Percentiles rank a stretch among this genome's conserved stretches.
Conservation (phyloP, 371 early-diverging fungal species). For the Zychaea mexicana region DNA sequence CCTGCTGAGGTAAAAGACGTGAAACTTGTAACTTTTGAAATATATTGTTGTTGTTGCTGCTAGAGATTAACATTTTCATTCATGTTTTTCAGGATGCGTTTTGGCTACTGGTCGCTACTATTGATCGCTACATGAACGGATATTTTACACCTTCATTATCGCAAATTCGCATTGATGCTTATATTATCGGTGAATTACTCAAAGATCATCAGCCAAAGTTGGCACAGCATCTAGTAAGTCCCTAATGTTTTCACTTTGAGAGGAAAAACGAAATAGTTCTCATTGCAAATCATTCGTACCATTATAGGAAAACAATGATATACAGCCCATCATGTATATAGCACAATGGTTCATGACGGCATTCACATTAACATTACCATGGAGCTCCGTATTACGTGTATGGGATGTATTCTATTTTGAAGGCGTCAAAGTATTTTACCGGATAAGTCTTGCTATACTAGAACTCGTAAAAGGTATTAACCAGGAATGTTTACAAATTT, state of each 20-base stretch:
- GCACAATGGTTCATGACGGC: slow-evolving; percentile 95
- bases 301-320: slow-evolving; percentile 67
- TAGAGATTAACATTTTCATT: not conserved
- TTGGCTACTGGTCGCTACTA: slow-evolving; percentile 84
- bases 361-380: slow-evolving; percentile 89
- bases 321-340: slow-evolving; percentile 86
- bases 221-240: slow-evolving; percentile 70
- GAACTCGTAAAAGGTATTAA: slow-evolving; percentile 60
- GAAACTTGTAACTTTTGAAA: not conserved
- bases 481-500: not conserved
- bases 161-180: slow-evolving; percentile 81
- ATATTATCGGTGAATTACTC: slow-evolving; percentile 81
- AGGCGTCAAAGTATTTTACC: slow-evolving; percentile 84
- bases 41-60: too few species aligned
- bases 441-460: slow-evolving; percentile 82
- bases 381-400: slow-evolving; percentile 87
- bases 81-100: slow-evolving; percentile 67
- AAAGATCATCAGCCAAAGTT: slow-evolving; percentile 73
- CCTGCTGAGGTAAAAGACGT: slow-evolving; percentile 67
- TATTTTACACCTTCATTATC: slow-evolving; percentile 78
- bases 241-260: not conserved
- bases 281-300: too few species aligned
- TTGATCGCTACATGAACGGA: slow-evolving; percentile 75
- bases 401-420: slow-evolving; percentile 94
- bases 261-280: not conserved